Conservation (phyloP, 345 rosid genomes). For the Eucalyptus fibrosa region DNA sequence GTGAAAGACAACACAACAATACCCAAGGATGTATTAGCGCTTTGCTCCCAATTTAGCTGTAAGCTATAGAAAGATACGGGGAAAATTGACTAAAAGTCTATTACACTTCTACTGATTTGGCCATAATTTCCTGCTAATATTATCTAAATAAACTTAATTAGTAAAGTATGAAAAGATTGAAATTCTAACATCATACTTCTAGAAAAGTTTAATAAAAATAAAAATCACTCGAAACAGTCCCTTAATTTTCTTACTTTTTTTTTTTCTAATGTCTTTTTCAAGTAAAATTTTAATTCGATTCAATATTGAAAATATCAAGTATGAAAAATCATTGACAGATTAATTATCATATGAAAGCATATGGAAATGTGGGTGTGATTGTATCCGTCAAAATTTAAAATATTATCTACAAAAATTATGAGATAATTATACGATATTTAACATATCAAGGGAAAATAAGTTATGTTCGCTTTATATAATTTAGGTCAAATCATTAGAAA, state of each 20-base stretch:
- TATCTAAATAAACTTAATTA: too few relatives aligned
- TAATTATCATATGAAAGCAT: background rate
- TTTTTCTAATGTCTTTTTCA: background rate
- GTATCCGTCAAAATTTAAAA: background rate
- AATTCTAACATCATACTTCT: background rate
- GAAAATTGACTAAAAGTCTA: too few relatives aligned
- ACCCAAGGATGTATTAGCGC: background rate
- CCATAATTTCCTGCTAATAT: too few relatives aligned
- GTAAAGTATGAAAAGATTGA: too few relatives aligned
- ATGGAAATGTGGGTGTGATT: background rate
- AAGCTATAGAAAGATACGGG: background rate
- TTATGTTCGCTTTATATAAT: conserved; percentile 31
- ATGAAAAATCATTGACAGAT: background rate
- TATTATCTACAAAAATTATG: background rate
- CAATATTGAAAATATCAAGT: background rate
- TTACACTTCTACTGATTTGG: too few relatives aligned
- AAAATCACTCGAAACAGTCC: background rate
- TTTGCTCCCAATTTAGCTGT: background rate
- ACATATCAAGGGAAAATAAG: background rate
- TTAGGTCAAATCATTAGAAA: background rate
- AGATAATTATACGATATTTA: too few relatives aligned
- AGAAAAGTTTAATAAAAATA: background rate
- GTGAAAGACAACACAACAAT: background rate
- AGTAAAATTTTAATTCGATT: background rate
- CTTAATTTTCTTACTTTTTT: background rate